phyloP scores from a whole-genome alignment of 352 stramenopile genomes.

The Phytophthora uliginosa region DNA sequence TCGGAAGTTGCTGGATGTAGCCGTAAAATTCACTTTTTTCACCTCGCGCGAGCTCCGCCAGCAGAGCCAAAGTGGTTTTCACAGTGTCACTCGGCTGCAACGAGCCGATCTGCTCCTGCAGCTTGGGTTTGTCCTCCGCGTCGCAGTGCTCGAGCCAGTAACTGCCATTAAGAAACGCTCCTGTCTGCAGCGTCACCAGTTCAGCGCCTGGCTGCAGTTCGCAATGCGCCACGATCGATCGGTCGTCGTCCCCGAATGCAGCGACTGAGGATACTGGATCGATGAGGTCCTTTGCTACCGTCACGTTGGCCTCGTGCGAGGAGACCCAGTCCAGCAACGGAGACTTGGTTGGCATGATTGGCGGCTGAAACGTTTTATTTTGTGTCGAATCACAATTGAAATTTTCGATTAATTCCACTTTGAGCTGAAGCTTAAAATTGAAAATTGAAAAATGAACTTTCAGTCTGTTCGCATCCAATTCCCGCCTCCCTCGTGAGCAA shows the following conservation, averaged over 20 bases:
- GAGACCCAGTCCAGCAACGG: conserved; percentile 54
- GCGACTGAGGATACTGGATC: conserved; percentile 46
- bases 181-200: conserved; percentile 52
- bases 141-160: conserved; percentile 49
- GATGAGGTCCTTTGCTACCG: conserved; percentile 42
- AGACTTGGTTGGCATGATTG: conserved; percentile 25
- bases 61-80: conserved; percentile 55
- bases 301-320: conserved; percentile 37
- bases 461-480: no score
- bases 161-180: conserved; percentile 59
- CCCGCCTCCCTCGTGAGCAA: no score
- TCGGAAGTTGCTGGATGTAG: conserved; percentile 73
- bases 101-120: conserved; percentile 37
- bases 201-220: conserved; percentile 37
- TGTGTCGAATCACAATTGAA: neutral
- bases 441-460: neutral
- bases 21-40: conserved; percentile 55
- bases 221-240: conserved; percentile 58
- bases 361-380: conserved; percentile 17
- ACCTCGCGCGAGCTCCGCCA: conserved; percentile 50
- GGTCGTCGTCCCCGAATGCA: conserved; percentile 47
- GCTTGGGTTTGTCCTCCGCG: conserved; percentile 20
- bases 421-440: neutral
- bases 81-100: conserved; percentile 59
- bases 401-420: conserved; percentile 1